These are phyloP conservation scores for Aspergillus melleus DNA, from an alignment of 2,329 filamentous ascomycete genomes.

Conservation along the genomic window DNA sequence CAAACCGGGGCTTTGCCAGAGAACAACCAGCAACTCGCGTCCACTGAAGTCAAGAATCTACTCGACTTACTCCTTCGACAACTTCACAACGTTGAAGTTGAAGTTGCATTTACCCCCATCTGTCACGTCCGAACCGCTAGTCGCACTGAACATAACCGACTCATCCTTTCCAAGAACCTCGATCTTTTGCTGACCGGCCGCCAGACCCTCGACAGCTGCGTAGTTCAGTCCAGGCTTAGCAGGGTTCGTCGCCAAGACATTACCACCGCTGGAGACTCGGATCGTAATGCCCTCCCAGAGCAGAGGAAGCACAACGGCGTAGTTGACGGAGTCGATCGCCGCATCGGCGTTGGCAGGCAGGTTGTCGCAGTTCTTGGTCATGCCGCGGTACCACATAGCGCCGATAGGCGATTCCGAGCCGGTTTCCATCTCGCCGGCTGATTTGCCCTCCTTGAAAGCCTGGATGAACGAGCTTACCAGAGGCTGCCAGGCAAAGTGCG, in stretches of 20 bases:
- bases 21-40: no score
- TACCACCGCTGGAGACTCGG: not conserved
- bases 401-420: slow-evolving; percentile 22
- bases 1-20: no score
- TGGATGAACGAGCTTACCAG: slow-evolving; percentile 38
- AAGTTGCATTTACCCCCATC: not conserved
- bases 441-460: slow-evolving; percentile 37
- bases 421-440: slow-evolving; percentile 13
- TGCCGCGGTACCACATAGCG: slow-evolving; percentile 28
- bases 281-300: not conserved
- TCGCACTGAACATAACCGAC: not conserved
- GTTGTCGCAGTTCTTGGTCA: not conserved
- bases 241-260: not conserved
- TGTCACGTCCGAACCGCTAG: not conserved
- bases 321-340: not conserved
- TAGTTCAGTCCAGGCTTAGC: not conserved
- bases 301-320: not conserved
- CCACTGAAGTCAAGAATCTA: no score
- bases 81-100: not conserved
- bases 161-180: not conserved
- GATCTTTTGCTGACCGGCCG: not conserved
- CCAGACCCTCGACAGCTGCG: not conserved
- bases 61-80: not conserved
- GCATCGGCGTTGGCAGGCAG: not conserved
- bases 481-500: slow-evolving; percentile 37